phyloP scores from a whole-genome alignment of 352 stramenopile species.

The Globisporangium viniferum region DNA sequence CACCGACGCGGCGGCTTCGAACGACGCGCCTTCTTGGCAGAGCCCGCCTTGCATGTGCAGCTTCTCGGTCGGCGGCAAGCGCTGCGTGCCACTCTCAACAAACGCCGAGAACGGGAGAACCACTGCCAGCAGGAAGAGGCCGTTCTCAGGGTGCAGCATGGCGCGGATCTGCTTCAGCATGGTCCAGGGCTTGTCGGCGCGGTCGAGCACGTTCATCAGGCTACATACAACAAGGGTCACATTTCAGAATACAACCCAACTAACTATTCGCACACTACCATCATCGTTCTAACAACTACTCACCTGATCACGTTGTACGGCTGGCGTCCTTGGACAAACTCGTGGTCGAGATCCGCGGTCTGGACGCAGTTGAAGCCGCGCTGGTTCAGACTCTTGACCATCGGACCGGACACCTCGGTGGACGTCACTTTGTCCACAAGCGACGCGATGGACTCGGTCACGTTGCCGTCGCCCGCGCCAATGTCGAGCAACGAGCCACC shows the following conservation, averaged over 20 bases:
- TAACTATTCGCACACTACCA: background rate
- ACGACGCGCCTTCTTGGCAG: constrained; percentile 54
- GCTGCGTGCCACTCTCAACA: constrained; percentile 73
- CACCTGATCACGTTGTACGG: constrained; percentile 85
- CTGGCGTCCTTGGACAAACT: constrained; percentile 57
- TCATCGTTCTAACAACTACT: background rate
- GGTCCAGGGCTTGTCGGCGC: constrained; percentile 72
- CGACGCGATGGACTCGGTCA: constrained; percentile 75
- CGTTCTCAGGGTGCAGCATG: constrained; percentile 69
- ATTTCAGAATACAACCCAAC: background rate
- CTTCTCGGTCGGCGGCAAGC: constrained; percentile 53
- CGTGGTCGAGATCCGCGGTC: constrained; percentile 64
- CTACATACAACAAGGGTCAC: constrained; percentile 21
- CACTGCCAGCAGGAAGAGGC: constrained; percentile 73
- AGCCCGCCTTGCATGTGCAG: constrained; percentile 68
- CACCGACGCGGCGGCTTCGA: constrained; percentile 59
- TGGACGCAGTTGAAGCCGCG: constrained; percentile 79
- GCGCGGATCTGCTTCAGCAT: constrained; percentile 74
- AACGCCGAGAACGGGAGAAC: constrained; percentile 81
- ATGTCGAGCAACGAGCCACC: constrained; percentile 70
- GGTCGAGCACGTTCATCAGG: constrained; percentile 81
- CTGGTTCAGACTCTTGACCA: constrained; percentile 72
- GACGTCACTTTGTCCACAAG: constrained; percentile 65
- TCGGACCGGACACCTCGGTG: constrained; percentile 75
- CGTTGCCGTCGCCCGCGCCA: constrained; percentile 80